Base-by-base conservation (phyloP, 2,329 filamentous ascomycete species). In the Clathrospora elynae region DNA sequence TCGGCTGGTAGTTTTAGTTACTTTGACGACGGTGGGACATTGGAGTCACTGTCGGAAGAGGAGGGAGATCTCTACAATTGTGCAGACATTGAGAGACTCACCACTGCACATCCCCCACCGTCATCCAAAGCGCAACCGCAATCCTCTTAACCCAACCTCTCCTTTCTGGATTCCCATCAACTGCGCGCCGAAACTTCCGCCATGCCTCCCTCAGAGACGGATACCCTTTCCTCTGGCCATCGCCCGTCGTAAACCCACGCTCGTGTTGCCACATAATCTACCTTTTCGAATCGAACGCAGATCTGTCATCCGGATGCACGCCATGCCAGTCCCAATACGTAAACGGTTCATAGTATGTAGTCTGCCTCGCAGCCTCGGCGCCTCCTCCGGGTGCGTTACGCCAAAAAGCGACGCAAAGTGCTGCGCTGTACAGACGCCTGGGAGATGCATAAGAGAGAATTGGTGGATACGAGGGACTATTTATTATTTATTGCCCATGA, bases 271-370 rank as follows among this genome's bases (percentile, higher is more conserved):
- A 55, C 5, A 57, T 26, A 11, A 57, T 36, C 22, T 54, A 41
- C 13, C 38, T 42, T 32, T 55, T 61, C 7, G 33, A 23, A 5
- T 35, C 33, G 9, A 30, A 34, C 1, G 46, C 35, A 24, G 17
- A 30, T 2, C 13, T 20, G 9, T 44, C 37, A 28, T 46, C 36
- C 11, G 38, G 33, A 39, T 35, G 23, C 2, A 46, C 12, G 1
- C 48, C 53, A 31, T 55, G 42, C 61, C 62, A 66, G 42, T 64
- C 61, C 49, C 46, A 60, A 43, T 59, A 64, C 3, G 49, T 57
- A 35, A 63, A 64, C 5, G 61, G 59, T 30, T 64, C 59, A 28
- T 49, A 46, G 12, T 55, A 42, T 18, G 47, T 40, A 3, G 44
- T 43, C 28, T 32, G 18, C 14, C 40, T 20, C 11, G 47, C 44